A percentile compares a stretch with the other conserved stretches of the same genome.
Conservation (phyloP, 768 basidiomycete species). For the Mycena galericulata region DNA sequence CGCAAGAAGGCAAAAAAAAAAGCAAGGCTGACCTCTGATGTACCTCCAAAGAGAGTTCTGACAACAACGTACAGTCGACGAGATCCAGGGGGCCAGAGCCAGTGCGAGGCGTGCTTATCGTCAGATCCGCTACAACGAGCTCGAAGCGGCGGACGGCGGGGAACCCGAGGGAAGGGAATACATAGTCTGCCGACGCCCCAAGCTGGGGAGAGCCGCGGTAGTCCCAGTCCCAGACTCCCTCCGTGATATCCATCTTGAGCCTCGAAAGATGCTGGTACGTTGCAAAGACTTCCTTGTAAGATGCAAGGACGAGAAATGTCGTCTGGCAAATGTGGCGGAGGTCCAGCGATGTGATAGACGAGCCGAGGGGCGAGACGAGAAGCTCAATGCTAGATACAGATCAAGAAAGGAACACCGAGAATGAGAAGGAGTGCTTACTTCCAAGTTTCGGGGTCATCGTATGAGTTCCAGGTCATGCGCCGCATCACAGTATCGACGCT, state of each 20-base stretch:
- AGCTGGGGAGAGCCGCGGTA: constrained; percentile 27
- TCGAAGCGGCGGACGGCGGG: constrained; percentile 35
- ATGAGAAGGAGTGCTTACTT: background rate
- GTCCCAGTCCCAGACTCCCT: constrained; percentile 39
- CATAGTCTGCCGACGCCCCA: constrained; percentile 27
- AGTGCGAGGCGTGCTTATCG: constrained; percentile 1
- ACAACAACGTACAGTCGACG: constrained; percentile 25
- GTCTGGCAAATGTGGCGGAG: constrained; percentile 26
- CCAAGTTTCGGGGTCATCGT: constrained; percentile 14
- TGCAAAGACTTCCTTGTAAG: constrained; percentile 11
- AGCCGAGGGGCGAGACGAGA: constrained; percentile 23
- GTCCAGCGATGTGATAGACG: constrained; percentile 26
- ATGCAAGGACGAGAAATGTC: constrained; percentile 6
- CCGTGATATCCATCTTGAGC: constrained; percentile 37
- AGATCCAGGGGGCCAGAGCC: constrained; percentile 27
- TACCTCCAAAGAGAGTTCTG: constrained; percentile 31
- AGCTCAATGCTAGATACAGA: constrained; percentile 13
- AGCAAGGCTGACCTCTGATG: constrained; percentile 23
- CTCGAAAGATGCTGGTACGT: constrained; percentile 24
- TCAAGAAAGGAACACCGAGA: background rate
- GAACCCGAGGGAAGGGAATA: constrained; percentile 33
- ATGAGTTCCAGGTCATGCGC: background rate
- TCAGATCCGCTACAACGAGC: constrained; percentile 35
- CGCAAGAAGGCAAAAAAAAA: background rate
- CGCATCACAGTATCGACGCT: constrained; percentile 6